Conservation (phyloP, 1,139 yeast genomes). For the Saccharomycopsis crataegensis region DNA sequence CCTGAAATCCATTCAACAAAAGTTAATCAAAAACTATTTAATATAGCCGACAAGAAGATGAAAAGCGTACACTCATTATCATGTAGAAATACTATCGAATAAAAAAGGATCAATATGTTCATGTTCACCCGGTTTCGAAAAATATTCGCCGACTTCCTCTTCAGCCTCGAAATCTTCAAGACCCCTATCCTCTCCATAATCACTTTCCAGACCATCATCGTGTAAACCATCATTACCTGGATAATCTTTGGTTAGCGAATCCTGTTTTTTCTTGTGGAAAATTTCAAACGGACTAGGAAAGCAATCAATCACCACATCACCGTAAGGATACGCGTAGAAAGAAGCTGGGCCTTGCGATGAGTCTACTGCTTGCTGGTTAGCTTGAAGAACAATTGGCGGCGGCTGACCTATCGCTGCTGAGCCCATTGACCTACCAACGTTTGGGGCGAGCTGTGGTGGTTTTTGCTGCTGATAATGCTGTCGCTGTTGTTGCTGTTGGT, state of each 20-base stretch:
- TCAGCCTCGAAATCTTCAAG: no score
- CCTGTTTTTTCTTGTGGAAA: not conserved
- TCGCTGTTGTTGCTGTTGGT: not conserved
- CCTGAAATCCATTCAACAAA: no score
- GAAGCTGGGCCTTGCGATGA: not conserved
- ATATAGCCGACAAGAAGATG: no score
- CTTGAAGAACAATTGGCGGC: not conserved
- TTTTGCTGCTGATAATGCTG: not conserved
- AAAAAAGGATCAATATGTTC: no score
- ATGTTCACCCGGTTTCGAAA: no score
- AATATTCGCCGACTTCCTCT: no score
- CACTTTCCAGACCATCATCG: no score
- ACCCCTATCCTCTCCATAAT: no score
- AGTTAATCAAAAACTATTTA: no score
- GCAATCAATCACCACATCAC: slow-evolving; percentile 6
- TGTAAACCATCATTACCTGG: not conserved
- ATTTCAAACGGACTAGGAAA: slow-evolving; percentile 7
- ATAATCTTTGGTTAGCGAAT: not conserved
- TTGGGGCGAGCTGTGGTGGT: not conserved
- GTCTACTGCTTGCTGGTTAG: not conserved
- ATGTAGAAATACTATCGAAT: no score
- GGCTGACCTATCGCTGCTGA: not conserved
- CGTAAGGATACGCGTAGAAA: slow-evolving; percentile 14
- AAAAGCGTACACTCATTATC: no score
- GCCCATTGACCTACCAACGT: not conserved